Evolutionary conservation across 345 rosid genomes (phyloP).

Genomic region (Erodium maritimum): DNA sequence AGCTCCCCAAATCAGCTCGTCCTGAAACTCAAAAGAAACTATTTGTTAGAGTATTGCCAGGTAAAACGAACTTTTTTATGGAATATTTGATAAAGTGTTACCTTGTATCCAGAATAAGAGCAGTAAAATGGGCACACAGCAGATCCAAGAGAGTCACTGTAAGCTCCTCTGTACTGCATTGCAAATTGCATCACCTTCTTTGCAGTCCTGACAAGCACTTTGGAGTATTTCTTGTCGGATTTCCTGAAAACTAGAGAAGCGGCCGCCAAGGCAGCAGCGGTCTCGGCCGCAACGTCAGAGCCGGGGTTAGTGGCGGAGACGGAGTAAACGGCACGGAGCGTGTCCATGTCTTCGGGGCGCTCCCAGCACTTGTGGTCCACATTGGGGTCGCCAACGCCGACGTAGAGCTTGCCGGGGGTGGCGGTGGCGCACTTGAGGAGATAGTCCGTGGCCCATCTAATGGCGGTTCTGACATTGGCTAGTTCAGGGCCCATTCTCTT

Average conservation of each 20-base stretch:
- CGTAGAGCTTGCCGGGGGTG: conserved; percentile 53
- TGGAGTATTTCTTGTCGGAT: conserved; percentile 69
- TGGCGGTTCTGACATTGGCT: conserved; percentile 46
- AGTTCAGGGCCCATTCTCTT: conserved; percentile 72
- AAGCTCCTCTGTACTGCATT: conserved; percentile 54
- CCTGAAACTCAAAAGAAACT: conserved; percentile 20
- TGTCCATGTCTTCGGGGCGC: conserved; percentile 98
- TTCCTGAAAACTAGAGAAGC: conserved; percentile 79
- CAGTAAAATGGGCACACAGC: conserved; percentile 66
- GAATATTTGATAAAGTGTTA: conserved; percentile 3
- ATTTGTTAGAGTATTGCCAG: too few relatives aligned
- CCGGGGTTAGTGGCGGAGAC: conserved; percentile 66
- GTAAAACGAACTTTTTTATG: too few relatives aligned
- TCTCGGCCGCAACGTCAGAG: conserved; percentile 93
- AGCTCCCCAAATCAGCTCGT: conserved; percentile 94
- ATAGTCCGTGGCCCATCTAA: conserved; percentile 93
- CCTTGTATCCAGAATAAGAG: conserved; percentile 60
- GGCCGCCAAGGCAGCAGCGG: conserved; percentile 94
- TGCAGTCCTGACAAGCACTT: conserved; percentile 49
- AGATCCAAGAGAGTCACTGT: conserved; percentile 37
- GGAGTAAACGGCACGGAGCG: conserved; percentile 69
- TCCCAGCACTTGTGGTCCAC: conserved; percentile 93
- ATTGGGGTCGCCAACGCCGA: conserved; percentile 87
- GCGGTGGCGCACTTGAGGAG: conserved; percentile 73
- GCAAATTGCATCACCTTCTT: conserved; percentile 59